A percentile compares a stretch with the other conserved stretches of the same genome.
Conservation (phyloP, 345 rosid genomes). For the Aethionema arabicum region DNA sequence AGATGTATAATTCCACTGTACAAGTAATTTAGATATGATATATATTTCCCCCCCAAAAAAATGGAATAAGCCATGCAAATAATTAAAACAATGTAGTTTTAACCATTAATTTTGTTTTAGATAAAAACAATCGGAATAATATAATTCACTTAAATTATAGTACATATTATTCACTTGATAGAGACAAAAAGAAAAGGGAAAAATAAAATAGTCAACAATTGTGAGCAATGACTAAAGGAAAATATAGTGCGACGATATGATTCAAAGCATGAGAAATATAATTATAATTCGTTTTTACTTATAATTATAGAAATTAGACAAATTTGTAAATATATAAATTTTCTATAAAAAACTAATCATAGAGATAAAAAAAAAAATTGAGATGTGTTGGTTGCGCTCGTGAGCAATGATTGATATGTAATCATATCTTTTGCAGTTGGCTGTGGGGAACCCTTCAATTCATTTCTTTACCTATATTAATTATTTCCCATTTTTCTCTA, state of each 20-base stretch:
- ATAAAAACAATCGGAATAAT: too few species aligned
- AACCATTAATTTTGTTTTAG: too few species aligned
- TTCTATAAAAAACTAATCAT: too few species aligned
- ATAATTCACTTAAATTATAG: too few species aligned
- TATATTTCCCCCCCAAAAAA: too few species aligned
- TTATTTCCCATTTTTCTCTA: not conserved
- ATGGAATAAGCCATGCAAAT: too few species aligned
- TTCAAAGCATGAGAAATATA: conserved; percentile 32
- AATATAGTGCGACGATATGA: conserved; percentile 35
- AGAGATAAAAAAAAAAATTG: conserved; percentile 3
- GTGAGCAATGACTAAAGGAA: conserved; percentile 32
- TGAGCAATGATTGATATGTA: conserved; percentile 38
- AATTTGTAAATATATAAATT: conserved; percentile 26
- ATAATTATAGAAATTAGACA: not conserved
- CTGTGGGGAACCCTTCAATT: conserved; percentile 35
- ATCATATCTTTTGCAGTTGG: conserved; percentile 39
- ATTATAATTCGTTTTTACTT: too few species aligned
- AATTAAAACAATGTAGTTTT: too few species aligned
- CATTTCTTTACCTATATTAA: conserved; percentile 31
- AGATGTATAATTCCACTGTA: too few species aligned
- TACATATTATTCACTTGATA: not conserved
- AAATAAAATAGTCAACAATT: conserved; percentile 29
- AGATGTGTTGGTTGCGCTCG: conserved; percentile 32
- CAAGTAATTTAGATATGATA: too few species aligned
- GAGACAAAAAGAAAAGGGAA: conserved; percentile 34